Evolutionary conservation across 2,329 filamentous ascomycete genomes (phyloP), one percentile per base, ranked within the genome.

Genomic region (Penicillium sp.): DNA sequence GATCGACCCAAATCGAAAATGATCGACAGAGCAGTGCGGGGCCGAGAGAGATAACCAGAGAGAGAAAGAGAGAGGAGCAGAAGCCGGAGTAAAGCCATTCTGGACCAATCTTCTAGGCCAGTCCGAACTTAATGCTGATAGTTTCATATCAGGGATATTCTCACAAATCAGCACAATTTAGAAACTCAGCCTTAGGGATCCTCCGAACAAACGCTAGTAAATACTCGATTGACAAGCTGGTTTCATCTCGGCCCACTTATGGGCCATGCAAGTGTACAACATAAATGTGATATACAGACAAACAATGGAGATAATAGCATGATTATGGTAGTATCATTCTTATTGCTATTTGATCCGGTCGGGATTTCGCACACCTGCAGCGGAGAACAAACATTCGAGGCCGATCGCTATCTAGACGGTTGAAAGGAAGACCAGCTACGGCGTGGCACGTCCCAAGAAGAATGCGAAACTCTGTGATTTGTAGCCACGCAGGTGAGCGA

Each of bases 381-480:
- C 27, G 47, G 40, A 13, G 43, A 23, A 48, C 52, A 30, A 51
- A 52, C 47, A 52, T 47, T 41, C 36, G 36, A 42, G 41, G 53
- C 29, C 53, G 38, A 52, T 55, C 48, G 14, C 36, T 42, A 55
- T 55, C 32, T 47, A 42, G 30, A 18, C 53, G 47, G 36, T 52
- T 52, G 46, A 53, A 51, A 51, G 26, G 30, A 47, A 41, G 16
- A 39, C 36, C 43, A 18, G 43, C 45, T 9, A 57, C 39, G 47
- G 18, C 34, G 40, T 42, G 42, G 23, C 39, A 40, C 11, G 30
- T 36, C 3, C 13, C 23, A 40, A 38, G 32, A 43, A 43, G 34
- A 51, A 51, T 45, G 47, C 36, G 29, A 42, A 52, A 53, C 14
- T 19, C 14, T 39, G 30, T 41, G 46, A 47, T 44, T 34, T 16